phyloP scores from a whole-genome alignment of 441 rosid species.

The Pelargonium citronellum region DNA sequence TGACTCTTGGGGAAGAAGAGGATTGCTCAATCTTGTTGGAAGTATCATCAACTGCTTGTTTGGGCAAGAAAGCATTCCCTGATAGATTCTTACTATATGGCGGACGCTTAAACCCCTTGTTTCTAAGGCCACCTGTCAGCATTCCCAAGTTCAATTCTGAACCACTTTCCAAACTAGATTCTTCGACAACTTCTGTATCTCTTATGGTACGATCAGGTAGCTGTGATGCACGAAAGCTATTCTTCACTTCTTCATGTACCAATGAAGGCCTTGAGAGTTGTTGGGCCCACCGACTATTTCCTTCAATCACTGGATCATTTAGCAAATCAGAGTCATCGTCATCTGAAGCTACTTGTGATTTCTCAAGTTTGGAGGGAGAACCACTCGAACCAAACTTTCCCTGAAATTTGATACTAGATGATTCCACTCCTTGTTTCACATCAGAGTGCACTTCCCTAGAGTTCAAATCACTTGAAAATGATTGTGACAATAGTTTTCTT shows the following conservation, averaged over 20 bases:
- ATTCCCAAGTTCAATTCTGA: conserved; percentile 44
- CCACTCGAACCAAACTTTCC: conserved; percentile 15
- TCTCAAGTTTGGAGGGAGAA: neutral
- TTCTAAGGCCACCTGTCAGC: conserved; percentile 56
- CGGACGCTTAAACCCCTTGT: conserved; percentile 50
- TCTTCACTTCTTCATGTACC: conserved; percentile 27
- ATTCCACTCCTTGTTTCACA: conserved; percentile 17
- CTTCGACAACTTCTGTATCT: conserved; percentile 23
- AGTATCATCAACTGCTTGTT: conserved; percentile 29
- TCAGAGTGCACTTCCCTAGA: conserved; percentile 10
- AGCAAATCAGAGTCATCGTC: neutral
- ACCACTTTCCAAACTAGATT: conserved; percentile 34
- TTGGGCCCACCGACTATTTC: conserved; percentile 13
- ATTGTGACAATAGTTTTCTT: conserved; percentile 14
- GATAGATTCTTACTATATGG: conserved; percentile 32
- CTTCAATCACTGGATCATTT: neutral
- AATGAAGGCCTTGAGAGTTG: conserved; percentile 26
- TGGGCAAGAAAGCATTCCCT: conserved; percentile 26
- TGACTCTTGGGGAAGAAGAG: conserved; percentile 19
- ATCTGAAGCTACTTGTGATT: conserved; percentile 10
- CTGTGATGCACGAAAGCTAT: conserved; percentile 18
- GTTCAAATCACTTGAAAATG: conserved; percentile 16
- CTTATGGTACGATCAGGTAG: conserved; percentile 22
- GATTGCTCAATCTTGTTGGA: conserved; percentile 25
- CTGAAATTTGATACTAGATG: conserved; percentile 4